Base-by-base conservation (phyloP, 257 asterid species). In the Ajuga chamaepitys region DNA sequence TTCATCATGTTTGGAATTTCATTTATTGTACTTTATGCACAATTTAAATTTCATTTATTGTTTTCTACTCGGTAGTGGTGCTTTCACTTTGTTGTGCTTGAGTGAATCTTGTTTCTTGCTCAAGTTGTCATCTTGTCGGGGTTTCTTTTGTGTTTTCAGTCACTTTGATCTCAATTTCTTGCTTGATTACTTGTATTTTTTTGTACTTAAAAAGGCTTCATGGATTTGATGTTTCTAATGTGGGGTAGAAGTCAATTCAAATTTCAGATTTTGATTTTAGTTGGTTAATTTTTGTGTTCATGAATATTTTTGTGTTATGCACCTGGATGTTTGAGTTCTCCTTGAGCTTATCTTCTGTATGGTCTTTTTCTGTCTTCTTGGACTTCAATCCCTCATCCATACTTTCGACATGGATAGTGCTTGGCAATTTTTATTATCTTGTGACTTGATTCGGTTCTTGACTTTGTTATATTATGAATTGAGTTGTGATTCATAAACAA, bases 81-180 rank as follows among this genome's bases (percentile, higher is more conserved):
- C 53, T 42, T 32, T 44, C 45, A 51, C 24, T 68, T 44, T 52
- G 28, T 53, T 53, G 68, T 38, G 28, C 64, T 55, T 30, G 37
- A 40, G 54, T 18, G 61, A 54, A 69, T 55, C 45, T 59, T 48
- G 74, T 65, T 74, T 65, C 42, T 64, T 64, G 59, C 62, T 54
- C 18, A 5, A 47, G 30, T 58, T 12, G 25, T 58, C 18, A 44
- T 40, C 51, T 73, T 28, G 3, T 13, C 0, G 32, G 28, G 18
- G 12, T 46, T 52, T 53, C 60, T 53, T 22, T 62, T 66, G 40
- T 66, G 40, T 40, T 37, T 64, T 26, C 26, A 18, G 61, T 45
- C 37, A 21, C 46, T 62, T 50, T 32, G 42, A 60, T 51, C 40
- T 32, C 54, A 58, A 25, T 40, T 64, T 46, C 21, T 8, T 58